A percentile compares a stretch with the other conserved stretches of the same genome.
phyloP scores from a whole-genome alignment of 179 eudicot genomes.

The Beta macrorhiza region DNA sequence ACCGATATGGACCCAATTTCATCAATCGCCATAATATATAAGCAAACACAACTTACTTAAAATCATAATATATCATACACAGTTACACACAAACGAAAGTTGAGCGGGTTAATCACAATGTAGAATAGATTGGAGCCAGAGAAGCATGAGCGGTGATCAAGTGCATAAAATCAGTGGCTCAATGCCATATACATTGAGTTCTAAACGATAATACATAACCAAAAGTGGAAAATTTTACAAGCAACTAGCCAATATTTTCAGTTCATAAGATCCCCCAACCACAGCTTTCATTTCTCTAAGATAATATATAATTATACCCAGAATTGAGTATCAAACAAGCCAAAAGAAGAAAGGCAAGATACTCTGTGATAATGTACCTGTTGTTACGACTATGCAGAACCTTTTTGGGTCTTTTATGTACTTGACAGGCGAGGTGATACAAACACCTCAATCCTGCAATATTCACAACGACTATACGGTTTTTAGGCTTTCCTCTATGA shows the following conservation, averaged over 20 bases:
- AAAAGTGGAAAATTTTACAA: conserved; percentile 14
- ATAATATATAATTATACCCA: conserved; percentile 4
- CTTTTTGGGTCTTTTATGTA: conserved; percentile 16
- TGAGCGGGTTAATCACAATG: neutral
- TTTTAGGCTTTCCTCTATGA: conserved; percentile 15
- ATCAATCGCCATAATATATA: too few relatives aligned
- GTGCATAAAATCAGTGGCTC: conserved; percentile 13
- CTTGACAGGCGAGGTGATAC: conserved; percentile 13
- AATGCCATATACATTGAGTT: conserved; percentile 1
- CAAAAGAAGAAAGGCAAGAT: conserved; percentile 3
- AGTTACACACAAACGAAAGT: neutral
- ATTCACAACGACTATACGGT: conserved; percentile 39
- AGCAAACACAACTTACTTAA: too few relatives aligned
- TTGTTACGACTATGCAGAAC: conserved; percentile 15
- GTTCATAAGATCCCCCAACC: conserved; percentile 6
- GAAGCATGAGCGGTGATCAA: neutral
- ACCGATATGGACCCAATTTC: too few relatives aligned
- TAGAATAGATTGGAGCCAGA: neutral
- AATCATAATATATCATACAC: too few relatives aligned
- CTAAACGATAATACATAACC: conserved; percentile 3
- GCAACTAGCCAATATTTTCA: neutral
- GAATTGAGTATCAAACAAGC: neutral
- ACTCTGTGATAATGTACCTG: conserved; percentile 17
- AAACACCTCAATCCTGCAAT: conserved; percentile 30
- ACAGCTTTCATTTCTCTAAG: neutral